Conservation (phyloP, 2,329 filamentous ascomycete genomes). For the Pseudocercospora vitis region DNA sequence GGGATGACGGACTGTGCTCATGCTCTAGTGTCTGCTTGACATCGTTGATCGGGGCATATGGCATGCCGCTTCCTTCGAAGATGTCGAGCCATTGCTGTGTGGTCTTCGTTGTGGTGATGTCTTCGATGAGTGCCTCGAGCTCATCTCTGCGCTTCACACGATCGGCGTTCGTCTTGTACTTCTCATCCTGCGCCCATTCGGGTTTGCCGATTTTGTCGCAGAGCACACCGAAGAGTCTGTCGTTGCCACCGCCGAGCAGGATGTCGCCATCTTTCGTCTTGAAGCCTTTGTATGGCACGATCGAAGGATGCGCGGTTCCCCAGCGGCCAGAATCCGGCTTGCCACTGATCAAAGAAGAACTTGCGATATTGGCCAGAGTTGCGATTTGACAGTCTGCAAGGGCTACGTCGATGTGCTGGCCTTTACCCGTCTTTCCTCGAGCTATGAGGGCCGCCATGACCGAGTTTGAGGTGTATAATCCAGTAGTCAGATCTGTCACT, state of each 20-base stretch:
- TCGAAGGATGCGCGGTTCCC: conserved; percentile 98
- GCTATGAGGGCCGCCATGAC: conserved; percentile 91
- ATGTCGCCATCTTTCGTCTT: conserved; percentile 63
- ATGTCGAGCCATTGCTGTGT: conserved; percentile 85
- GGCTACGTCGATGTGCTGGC: conserved; percentile 89
- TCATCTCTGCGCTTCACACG: conserved; percentile 69
- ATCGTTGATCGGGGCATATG: conserved; percentile 93
- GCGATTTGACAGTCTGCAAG: conserved; percentile 94
- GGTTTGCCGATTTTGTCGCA: conserved; percentile 58
- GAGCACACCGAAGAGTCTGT: conserved; percentile 60
- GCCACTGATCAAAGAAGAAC: conserved; percentile 84
- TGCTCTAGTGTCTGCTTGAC: conserved; percentile 81
- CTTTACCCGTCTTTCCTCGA: conserved; percentile 70
- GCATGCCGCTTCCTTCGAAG: conserved; percentile 89
- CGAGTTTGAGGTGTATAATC: conserved; percentile 89
- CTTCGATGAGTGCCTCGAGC: conserved; percentile 77
- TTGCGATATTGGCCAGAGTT: conserved; percentile 91
- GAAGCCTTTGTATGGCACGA: conserved; percentile 91
- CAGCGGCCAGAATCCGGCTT: conserved; percentile 84
- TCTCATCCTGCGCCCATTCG: conserved; percentile 58
- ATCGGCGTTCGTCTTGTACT: conserved; percentile 59
- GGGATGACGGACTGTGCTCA: conserved; percentile 69
- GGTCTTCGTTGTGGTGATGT: conserved; percentile 70
- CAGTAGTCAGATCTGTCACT: conserved; percentile 93
- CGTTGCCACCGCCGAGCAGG: conserved; percentile 64